A percentile compares a stretch with the other conserved stretches of the same genome.
Evolutionary conservation across 73 alveolate species (phyloP).

Genomic region (Urostyla sp.): DNA sequence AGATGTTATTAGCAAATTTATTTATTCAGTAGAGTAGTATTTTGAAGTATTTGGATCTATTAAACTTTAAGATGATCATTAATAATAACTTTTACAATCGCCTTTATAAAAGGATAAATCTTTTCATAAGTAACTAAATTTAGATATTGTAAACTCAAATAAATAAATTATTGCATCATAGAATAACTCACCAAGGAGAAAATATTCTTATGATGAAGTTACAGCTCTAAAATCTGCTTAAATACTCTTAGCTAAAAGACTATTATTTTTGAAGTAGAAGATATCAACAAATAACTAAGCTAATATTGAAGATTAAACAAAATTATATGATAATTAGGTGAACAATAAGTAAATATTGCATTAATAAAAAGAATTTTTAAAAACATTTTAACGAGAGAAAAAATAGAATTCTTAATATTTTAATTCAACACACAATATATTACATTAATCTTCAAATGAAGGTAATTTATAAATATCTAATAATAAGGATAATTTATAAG

Average conservation of each 20-base stretch:
- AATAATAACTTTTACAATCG: not conserved
- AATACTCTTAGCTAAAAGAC: constrained; percentile 21
- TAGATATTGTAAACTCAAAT: not conserved
- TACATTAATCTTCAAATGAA: too few relatives aligned
- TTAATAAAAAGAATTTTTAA: too few relatives aligned
- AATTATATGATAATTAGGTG: too few relatives aligned
- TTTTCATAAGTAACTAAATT: not conserved
- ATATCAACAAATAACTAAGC: too few relatives aligned
- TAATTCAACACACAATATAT: too few relatives aligned
- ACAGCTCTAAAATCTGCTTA: constrained; percentile 29
- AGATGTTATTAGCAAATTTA: constrained; percentile 31
- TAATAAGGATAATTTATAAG: too few relatives aligned
- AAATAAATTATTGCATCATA: not conserved
- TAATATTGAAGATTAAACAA: too few relatives aligned
- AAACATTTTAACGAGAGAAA: too few relatives aligned
- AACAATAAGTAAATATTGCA: too few relatives aligned
- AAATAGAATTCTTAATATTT: too few relatives aligned
- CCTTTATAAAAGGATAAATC: not conserved
- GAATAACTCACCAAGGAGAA: not conserved
- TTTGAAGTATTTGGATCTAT: not conserved
- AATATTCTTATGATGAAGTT: not conserved
- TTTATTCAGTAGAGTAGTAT: constrained; percentile 30
- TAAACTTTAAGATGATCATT: not conserved
- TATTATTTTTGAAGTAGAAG: constrained; percentile 17
- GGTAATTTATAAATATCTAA: too few relatives aligned